phyloP scores from a whole-genome alignment of 345 rosid genomes.

The Aethionema arabicum region DNA sequence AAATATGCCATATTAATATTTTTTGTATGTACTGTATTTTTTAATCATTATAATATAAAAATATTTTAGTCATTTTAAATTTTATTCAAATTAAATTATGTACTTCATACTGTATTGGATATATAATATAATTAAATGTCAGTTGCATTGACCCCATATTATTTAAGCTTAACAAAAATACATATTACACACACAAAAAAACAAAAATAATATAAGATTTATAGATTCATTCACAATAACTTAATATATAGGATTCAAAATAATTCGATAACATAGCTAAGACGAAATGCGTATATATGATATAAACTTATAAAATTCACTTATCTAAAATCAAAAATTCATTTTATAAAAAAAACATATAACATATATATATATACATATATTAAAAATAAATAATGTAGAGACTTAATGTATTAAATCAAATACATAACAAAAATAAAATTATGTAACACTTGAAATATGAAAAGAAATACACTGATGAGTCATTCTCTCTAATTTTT shows the following conservation, averaged over 20 bases:
- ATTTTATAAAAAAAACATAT: too few species aligned
- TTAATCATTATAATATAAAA: background rate
- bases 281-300: too few species aligned
- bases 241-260: background rate
- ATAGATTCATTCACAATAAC: background rate
- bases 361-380: background rate
- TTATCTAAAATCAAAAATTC: too few species aligned
- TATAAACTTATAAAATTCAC: too few species aligned
- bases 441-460: constrained; percentile 7
- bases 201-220: background rate
- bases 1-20: too few species aligned
- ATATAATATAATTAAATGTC: too few species aligned
- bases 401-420: background rate
- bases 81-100: background rate
- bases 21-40: too few species aligned
- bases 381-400: background rate
- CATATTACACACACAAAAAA: background rate
- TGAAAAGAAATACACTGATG: too few species aligned
- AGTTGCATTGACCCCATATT: background rate
- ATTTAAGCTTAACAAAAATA: background rate
- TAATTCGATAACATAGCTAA: too few species aligned
- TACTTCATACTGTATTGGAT: too few species aligned
- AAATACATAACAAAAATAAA: background rate
- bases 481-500: too few species aligned
- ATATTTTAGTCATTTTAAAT: background rate